Evolutionary conservation across 1,139 yeast species (phyloP).

Genomic region (Saccharomyces hybrid): DNA sequence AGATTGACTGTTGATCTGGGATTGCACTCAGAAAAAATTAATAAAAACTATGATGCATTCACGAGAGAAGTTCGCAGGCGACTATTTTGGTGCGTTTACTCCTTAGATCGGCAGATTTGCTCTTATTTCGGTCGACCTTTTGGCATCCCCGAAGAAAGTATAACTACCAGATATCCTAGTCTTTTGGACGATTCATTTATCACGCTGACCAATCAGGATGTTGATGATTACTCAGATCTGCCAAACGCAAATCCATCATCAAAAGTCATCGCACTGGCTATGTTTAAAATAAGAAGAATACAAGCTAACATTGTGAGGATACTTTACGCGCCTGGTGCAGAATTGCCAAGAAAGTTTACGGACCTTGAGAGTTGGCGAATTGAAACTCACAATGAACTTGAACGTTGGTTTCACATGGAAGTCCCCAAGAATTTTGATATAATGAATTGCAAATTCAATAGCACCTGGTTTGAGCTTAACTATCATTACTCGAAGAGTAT

Average conservation of each 20-base stretch:
- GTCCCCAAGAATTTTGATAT: constrained; percentile 51
- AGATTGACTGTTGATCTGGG: constrained; percentile 79
- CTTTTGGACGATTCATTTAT: constrained; percentile 64
- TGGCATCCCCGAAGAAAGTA: constrained; percentile 66
- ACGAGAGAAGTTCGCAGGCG: constrained; percentile 65
- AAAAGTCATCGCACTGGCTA: constrained; percentile 56
- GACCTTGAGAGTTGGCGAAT: constrained; percentile 53
- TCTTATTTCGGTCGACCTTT: constrained; percentile 66
- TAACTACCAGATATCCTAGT: constrained; percentile 62
- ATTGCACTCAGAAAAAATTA: constrained; percentile 54
- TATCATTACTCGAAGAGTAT: constrained; percentile 69
- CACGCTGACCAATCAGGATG: constrained; percentile 29
- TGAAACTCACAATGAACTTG: constrained; percentile 45
- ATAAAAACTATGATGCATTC: constrained; percentile 43
- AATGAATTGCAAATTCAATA: constrained; percentile 70
- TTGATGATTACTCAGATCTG: constrained; percentile 29
- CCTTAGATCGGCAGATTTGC: constrained; percentile 72
- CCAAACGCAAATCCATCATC: constrained; percentile 47
- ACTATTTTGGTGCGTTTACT: constrained; percentile 83
- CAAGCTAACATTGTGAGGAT: constrained; percentile 74
- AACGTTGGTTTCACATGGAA: constrained; percentile 48
- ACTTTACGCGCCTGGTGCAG: constrained; percentile 56
- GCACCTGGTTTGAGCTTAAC: constrained; percentile 48
- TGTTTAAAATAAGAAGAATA: constrained; percentile 60
- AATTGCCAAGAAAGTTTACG: constrained; percentile 57